Evolutionary conservation across 1,139 yeast species (phyloP), one percentile per base, ranked within the genome.

Genomic region (Arxiozyma heterogenica): DNA sequence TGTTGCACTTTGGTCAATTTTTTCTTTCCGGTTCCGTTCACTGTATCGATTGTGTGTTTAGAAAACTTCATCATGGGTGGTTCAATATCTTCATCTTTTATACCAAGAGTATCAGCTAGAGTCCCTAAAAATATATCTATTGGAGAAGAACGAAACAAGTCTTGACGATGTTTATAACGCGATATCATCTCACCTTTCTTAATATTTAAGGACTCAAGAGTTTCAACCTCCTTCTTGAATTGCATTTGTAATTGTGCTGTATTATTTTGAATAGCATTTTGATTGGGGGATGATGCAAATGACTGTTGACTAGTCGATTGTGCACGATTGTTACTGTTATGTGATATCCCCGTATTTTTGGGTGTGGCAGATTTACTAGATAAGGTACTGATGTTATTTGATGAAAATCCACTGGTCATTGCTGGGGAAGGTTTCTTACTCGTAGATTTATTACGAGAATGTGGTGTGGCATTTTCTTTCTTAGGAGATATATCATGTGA

Each of bases 151-250:
- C 59, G 58, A 49, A 65, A 65, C 11, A 67, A 54, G 47, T 68
- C 68, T 57, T 67, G 70, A 52, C 71, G 64, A 51, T 67, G 71
- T 47, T 68, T 67, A 47, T 59, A 65, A 47, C 71, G 60, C 6
- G 69, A 63, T 20, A 65, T 58, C 20, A 69, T 58, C 51, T 69
- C 71, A 9, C 61, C 59, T 46, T 67, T 68, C 49, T 63, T 61
- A 20, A 60, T 55, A 43, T 64, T 61, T 57, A 66, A 53, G 27
- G 64, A 59, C 39, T 59, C 63, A 51, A 68, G 54, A 21, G 54
- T 56, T 3, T 59, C 61, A 52, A 66, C 71, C 49, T 69, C 72
- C 30, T 60, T 61, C 51, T 56, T 64, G 53, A 59, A 64, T 15
- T 69, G 68, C 54, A 61, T 62, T 21, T 59, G 63, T 5, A 53